Percentiles rank a stretch among this genome's conserved stretches.
Evolutionary conservation across 371 early-diverging fungal genomes (phyloP).

Genomic region (Entomophthora muscae): DNA sequence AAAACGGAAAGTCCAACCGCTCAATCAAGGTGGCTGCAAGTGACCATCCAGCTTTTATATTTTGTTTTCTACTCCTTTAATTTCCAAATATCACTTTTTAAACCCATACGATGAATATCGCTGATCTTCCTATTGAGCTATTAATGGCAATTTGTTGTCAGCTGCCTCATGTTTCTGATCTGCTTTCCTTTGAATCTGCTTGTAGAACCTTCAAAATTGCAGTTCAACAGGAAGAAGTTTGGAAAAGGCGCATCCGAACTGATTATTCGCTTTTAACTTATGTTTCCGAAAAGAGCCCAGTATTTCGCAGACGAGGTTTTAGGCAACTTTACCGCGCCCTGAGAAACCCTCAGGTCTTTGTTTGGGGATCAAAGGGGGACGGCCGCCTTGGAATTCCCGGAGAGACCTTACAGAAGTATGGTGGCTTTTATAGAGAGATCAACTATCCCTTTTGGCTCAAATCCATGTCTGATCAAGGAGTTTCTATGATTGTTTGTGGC

Average conservation of each 20-base stretch:
- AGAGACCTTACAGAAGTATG: neutral
- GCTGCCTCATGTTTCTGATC: neutral
- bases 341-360: constrained; percentile 7
- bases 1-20: too few species aligned
- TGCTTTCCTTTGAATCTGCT: neutral
- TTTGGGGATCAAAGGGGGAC: constrained; percentile 4
- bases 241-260: neutral
- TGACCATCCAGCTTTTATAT: too few species aligned
- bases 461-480: neutral
- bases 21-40: too few species aligned
- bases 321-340: constrained; percentile 3
- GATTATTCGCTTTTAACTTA: neutral
- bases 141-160: neutral
- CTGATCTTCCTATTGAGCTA: constrained; percentile 1
- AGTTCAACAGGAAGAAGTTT: constrained; percentile 2
- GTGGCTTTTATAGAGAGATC: neutral
- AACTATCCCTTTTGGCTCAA: constrained; percentile 2
- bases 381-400: neutral
- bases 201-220: neutral
- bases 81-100: too few species aligned
- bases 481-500: constrained; percentile 6
- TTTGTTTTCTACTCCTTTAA: too few species aligned
- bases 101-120: neutral
- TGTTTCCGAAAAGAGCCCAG: constrained; percentile 1
- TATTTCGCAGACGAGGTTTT: neutral